These are phyloP conservation scores for Dalbergia cultrata DNA, from an alignment of 306 rosid genomes.

Conservation along the genomic window DNA sequence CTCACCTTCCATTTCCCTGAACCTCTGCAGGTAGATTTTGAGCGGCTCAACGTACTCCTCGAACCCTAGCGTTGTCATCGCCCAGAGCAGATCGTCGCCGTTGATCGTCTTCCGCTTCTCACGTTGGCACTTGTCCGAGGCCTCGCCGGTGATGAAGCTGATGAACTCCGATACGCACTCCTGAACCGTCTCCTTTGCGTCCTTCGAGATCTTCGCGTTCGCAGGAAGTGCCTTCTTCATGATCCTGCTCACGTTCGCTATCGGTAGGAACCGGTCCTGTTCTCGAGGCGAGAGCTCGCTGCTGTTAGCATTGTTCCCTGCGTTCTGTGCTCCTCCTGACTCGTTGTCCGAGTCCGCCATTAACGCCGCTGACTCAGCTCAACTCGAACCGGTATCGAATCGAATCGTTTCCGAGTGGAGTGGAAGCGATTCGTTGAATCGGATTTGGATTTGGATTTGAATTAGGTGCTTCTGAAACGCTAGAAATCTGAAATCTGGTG, in stretches of 20 bases:
- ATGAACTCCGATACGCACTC: slow-evolving; percentile 96
- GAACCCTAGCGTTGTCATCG: slow-evolving; percentile 87
- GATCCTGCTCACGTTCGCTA: slow-evolving; percentile 92
- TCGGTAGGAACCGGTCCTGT: slow-evolving; percentile 86
- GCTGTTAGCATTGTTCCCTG: slow-evolving; percentile 38
- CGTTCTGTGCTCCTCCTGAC: slow-evolving; percentile 65
- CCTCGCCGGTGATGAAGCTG: slow-evolving; percentile 91
- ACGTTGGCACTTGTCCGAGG: slow-evolving; percentile 92
- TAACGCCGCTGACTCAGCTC: background rate
- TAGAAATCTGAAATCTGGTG: background rate
- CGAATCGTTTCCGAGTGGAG: background rate
- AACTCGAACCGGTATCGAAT: background rate
- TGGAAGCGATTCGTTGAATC: background rate
- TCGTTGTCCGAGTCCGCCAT: slow-evolving; percentile 97
- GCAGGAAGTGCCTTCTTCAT: slow-evolving; percentile 91
- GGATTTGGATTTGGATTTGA: slow-evolving; percentile 5
- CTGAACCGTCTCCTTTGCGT: slow-evolving; percentile 91
- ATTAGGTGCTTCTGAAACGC: background rate
- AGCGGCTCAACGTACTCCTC: slow-evolving; percentile 91
- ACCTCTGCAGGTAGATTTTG: slow-evolving; percentile 79
- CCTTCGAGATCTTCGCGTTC: slow-evolving; percentile 93
- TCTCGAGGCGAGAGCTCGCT: slow-evolving; percentile 76
- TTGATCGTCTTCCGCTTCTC: slow-evolving; percentile 94
- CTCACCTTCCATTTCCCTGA: slow-evolving; percentile 87
- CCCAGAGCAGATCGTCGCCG: slow-evolving; percentile 94